Evolutionary conservation across 352 stramenopile species (phyloP).

Genomic region (Phytopythium vexans): DNA sequence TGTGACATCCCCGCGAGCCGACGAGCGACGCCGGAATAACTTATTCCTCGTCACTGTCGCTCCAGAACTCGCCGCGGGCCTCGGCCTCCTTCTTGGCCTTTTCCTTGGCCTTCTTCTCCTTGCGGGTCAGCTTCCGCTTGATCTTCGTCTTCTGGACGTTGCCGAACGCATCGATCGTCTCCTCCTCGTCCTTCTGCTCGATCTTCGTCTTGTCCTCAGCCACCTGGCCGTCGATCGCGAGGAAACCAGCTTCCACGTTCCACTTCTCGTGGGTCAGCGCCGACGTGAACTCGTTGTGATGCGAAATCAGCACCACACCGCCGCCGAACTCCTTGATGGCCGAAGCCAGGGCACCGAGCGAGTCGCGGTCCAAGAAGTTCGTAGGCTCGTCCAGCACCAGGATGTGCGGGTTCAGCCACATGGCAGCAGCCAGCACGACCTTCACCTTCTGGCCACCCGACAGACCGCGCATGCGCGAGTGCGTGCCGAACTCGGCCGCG

Average conservation of each 20-base stretch:
- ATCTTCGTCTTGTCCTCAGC: conserved; percentile 89
- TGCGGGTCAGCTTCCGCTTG: conserved; percentile 89
- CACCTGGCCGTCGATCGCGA: conserved; percentile 85
- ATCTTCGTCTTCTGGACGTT: conserved; percentile 87
- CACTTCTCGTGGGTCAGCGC: conserved; percentile 94
- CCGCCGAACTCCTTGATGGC: conserved; percentile 97
- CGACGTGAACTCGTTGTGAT: conserved; percentile 97
- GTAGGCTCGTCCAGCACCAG: conserved; percentile 95
- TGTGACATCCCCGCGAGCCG: too few relatives aligned
- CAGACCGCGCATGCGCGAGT: conserved; percentile 97
- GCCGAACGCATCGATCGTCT: conserved; percentile 77
- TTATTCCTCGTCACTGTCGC: conserved; percentile 76
- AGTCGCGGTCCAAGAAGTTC: conserved; percentile 97
- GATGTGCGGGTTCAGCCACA: conserved; percentile 96
- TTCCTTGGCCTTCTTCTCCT: conserved; percentile 86
- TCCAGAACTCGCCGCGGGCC: conserved; percentile 80
- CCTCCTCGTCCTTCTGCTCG: conserved; percentile 87
- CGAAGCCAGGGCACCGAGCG: conserved; percentile 93
- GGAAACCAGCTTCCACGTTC: conserved; percentile 88
- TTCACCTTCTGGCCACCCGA: conserved; percentile 99
- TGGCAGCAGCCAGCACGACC: conserved; percentile 95
- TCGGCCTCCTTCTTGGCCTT: conserved; percentile 89
- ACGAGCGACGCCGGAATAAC: neutral
- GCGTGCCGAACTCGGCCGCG: conserved; percentile 95
- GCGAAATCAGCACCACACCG: conserved; percentile 97